Percentiles rank a stretch among this genome's conserved stretches.
These are phyloP conservation scores for Cercospora sp. DNA, from an alignment of 2,329 filamentous ascomycete species.

Conservation along the genomic window DNA sequence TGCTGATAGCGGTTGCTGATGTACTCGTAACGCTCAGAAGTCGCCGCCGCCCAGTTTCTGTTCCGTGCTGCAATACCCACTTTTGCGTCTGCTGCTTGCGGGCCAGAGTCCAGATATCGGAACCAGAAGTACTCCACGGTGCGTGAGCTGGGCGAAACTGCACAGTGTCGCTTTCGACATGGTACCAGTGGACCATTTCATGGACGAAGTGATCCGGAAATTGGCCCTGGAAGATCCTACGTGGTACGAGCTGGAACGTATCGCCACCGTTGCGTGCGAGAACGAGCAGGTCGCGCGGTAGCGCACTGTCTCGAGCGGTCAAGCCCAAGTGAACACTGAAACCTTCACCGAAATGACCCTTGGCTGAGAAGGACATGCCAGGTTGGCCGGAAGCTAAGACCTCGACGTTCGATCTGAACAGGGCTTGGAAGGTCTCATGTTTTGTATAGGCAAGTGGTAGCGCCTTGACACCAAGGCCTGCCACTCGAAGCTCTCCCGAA, in stretches of 20 bases:
- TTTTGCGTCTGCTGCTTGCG: conserved; percentile 45
- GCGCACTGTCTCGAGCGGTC: neutral
- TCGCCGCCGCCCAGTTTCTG: neutral
- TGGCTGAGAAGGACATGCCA: conserved; percentile 56
- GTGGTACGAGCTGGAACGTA: conserved; percentile 42
- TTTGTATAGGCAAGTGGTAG: conserved; percentile 55
- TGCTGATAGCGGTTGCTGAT: conserved; percentile 51
- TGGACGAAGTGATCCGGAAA: conserved; percentile 55
- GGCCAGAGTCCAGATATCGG: conserved; percentile 22
- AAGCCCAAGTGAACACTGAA: conserved; percentile 41
- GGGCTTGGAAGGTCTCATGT: conserved; percentile 45
- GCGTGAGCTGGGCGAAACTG: conserved; percentile 50
- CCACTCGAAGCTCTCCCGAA: conserved; percentile 51
- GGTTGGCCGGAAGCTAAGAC: conserved; percentile 52
- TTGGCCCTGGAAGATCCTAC: conserved; percentile 43
- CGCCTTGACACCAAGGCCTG: conserved; percentile 52
- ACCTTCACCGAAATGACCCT: conserved; percentile 6
- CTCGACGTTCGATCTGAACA: conserved; percentile 58
- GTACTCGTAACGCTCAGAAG: conserved; percentile 17
- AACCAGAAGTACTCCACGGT: conserved; percentile 24
- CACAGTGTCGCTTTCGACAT: conserved; percentile 48
- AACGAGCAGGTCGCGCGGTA: conserved; percentile 28
- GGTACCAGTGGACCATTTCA: conserved; percentile 61
- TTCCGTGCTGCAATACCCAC: conserved; percentile 40
- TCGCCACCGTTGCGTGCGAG: conserved; percentile 12